phyloP scores from a whole-genome alignment of 2,329 filamentous ascomycete genomes.

The Botrytis byssoidea region DNA sequence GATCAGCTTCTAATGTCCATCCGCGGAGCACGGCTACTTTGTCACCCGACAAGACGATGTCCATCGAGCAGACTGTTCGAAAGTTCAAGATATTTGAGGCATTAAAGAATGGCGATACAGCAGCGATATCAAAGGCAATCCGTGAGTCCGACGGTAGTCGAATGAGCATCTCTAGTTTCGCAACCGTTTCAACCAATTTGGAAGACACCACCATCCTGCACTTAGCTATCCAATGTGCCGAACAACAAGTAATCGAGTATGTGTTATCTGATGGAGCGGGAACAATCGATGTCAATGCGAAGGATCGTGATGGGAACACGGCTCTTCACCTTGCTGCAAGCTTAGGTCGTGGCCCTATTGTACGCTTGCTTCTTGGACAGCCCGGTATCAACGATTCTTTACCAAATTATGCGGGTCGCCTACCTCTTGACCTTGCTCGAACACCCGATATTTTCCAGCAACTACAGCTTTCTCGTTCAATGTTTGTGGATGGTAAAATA shows the following conservation, averaged over 20 bases:
- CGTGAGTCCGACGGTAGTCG: conserved; percentile 52
- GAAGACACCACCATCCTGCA: conserved; percentile 91
- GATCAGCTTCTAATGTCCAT: conserved; percentile 25
- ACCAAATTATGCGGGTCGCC: conserved; percentile 78
- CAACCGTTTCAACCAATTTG: conserved; percentile 44
- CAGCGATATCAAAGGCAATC: conserved; percentile 83
- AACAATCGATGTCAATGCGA: conserved; percentile 78
- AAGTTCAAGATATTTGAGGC: conserved; percentile 95
- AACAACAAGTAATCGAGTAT: conserved; percentile 88
- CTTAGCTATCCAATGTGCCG: conserved; percentile 92
- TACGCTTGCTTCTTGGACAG: conserved; percentile 80
- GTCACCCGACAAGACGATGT: conserved; percentile 41
- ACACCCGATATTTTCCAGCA: conserved; percentile 96
- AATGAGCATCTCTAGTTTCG: conserved; percentile 48
- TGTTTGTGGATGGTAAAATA: conserved; percentile 85
- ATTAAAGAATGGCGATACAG: conserved; percentile 84
- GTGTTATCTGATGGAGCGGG: conserved; percentile 74
- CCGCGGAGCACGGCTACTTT: conserved; percentile 25
- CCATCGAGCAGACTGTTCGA: conserved; percentile 88
- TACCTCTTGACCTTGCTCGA: conserved; percentile 83
- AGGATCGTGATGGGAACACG: conserved; percentile 92
- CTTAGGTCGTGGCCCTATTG: conserved; percentile 76
- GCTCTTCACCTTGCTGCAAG: conserved; percentile 83
- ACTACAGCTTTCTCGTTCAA: conserved; percentile 82
- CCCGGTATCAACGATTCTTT: conserved; percentile 84